Conservation (phyloP, 345 rosid genomes). For the Lepidium africanum region DNA sequence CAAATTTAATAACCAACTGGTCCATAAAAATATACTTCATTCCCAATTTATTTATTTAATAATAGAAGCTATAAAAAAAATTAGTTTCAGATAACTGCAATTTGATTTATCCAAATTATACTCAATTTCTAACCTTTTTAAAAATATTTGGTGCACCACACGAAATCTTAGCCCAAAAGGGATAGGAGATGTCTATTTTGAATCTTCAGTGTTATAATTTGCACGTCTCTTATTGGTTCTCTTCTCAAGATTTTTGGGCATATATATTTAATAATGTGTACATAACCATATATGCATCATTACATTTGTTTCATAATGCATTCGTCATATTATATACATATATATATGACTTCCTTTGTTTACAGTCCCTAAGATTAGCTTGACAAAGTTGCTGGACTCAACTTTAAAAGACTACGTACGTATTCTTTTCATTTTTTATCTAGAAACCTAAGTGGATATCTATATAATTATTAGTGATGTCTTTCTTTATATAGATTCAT, state of each 20-base stretch:
- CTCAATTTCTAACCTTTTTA: neutral
- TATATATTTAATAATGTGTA: neutral
- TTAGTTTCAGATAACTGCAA: neutral
- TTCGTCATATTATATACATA: neutral
- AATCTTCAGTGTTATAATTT: neutral
- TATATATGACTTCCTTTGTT: neutral
- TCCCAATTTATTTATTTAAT: neutral
- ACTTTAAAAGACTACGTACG: neutral
- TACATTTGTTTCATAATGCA: neutral
- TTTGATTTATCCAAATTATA: neutral
- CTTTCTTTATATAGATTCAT: neutral
- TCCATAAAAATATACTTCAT: too few species aligned
- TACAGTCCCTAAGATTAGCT: neutral
- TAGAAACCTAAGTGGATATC: neutral
- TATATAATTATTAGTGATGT: neutral
- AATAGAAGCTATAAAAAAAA: neutral
- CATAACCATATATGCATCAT: neutral
- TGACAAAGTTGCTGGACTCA: neutral
- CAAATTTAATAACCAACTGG: too few species aligned
- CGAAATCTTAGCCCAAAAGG: constrained; percentile 12
- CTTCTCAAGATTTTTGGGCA: constrained; percentile 19
- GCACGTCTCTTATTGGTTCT: constrained; percentile 16
- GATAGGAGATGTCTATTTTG: neutral
- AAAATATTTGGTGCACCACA: constrained; percentile 6
- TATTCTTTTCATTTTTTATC: neutral